Conservation (phyloP, 495 filamentous ascomycete species). For the Oidiodendron maius region DNA sequence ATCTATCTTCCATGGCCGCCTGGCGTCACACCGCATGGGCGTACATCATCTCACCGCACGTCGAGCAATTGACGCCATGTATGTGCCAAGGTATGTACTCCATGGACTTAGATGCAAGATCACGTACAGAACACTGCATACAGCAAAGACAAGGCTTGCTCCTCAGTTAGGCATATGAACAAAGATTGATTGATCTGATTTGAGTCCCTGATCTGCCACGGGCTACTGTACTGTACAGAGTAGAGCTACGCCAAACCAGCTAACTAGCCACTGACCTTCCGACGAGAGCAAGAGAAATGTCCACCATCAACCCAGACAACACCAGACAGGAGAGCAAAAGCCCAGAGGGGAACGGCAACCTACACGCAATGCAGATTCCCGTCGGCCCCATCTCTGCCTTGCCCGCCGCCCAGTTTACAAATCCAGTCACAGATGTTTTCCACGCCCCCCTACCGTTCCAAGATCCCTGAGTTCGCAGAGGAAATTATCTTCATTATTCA, state of each 20-base stretch:
- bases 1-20: no score
- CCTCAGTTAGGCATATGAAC: no score
- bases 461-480: not conserved
- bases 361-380: not conserved
- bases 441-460: not conserved
- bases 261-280: not conserved
- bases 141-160: no score
- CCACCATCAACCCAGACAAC: not conserved
- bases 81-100: no score
- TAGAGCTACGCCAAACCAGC: not conserved
- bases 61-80: no score
- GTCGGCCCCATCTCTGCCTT: not conserved
- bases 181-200: not conserved
- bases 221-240: slow-evolving; percentile 1
- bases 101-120: no score
- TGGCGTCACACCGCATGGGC: no score
- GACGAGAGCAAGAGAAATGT: not conserved
- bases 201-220: not conserved
- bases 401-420: not conserved
- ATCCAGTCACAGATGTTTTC: not conserved
- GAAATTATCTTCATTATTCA: slow-evolving; percentile 21
- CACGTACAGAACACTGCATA: no score
- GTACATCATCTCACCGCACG: no score
- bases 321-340: not conserved
- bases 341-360: not conserved